Evolutionary conservation across 768 basidiomycete species (phyloP).

Genomic region (Lentinula raphanica): DNA sequence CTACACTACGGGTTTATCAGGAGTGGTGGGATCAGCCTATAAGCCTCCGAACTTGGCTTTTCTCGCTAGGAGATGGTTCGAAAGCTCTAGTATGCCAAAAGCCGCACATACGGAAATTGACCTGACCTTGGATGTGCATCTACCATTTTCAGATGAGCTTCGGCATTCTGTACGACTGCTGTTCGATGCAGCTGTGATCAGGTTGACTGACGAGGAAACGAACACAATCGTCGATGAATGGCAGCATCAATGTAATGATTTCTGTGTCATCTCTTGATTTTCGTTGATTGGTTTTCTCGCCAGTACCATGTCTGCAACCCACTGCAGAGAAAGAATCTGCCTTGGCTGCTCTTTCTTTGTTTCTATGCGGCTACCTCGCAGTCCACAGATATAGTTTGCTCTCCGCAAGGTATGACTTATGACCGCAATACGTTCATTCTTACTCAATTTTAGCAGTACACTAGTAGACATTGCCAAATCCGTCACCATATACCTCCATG

Average conservation of each 20-base stretch:
- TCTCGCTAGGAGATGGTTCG: constrained; percentile 73
- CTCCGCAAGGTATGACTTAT: constrained; percentile 52
- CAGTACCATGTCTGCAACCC: constrained; percentile 62
- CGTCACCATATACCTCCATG: constrained; percentile 69
- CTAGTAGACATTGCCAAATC: constrained; percentile 85
- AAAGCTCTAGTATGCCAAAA: constrained; percentile 55
- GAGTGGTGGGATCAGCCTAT: constrained; percentile 55
- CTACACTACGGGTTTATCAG: constrained; percentile 68
- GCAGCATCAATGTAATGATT: constrained; percentile 55
- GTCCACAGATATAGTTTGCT: constrained; percentile 74
- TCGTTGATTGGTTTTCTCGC: background rate
- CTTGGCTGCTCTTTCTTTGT: constrained; percentile 64
- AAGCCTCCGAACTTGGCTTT: constrained; percentile 66
- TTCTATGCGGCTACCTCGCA: constrained; percentile 80
- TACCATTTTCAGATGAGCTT: constrained; percentile 50
- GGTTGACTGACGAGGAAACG: constrained; percentile 65
- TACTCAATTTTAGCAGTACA: constrained; percentile 38
- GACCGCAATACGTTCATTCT: background rate
- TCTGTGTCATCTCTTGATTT: background rate
- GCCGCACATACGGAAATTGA: constrained; percentile 1
- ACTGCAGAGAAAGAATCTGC: constrained; percentile 53
- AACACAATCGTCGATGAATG: constrained; percentile 52
- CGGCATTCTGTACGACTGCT: constrained; percentile 71
- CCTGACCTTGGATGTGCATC: constrained; percentile 6
- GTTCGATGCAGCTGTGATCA: constrained; percentile 70